Evolutionary conservation across 371 early-diverging fungal genomes (phyloP).

Genomic region (Mucor saturninus): DNA sequence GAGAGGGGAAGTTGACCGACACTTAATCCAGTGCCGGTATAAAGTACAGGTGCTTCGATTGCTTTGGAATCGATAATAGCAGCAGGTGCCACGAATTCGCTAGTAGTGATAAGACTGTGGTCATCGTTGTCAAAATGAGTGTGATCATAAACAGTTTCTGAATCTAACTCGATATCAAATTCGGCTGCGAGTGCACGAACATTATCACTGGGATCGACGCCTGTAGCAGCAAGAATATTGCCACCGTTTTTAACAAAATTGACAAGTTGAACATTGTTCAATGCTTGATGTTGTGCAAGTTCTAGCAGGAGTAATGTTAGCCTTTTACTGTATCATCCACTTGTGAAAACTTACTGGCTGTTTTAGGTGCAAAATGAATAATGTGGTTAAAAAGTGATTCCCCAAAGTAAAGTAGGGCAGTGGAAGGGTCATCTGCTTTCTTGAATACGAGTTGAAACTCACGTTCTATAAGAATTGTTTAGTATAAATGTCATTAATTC

Average conservation of each 20-base stretch:
- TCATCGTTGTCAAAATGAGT: constrained; percentile 51
- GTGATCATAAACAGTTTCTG: constrained; percentile 73
- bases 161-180: constrained; percentile 86
- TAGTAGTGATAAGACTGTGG: constrained; percentile 45
- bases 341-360: constrained; percentile 52
- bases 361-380: constrained; percentile 71
- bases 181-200: constrained; percentile 84
- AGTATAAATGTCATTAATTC: neutral
- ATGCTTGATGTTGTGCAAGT: constrained; percentile 47
- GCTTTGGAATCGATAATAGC: constrained; percentile 37
- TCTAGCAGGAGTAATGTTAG: constrained; percentile 10
- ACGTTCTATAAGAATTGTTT: constrained; percentile 54
- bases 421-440: constrained; percentile 39
- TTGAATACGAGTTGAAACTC: constrained; percentile 63
- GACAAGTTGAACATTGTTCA: constrained; percentile 66
- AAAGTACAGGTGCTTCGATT: constrained; percentile 63
- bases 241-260: constrained; percentile 91
- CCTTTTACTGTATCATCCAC: no score
- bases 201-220: constrained; percentile 64
- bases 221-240: constrained; percentile 82
- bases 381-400: constrained; percentile 71
- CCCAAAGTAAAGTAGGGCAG: constrained; percentile 46
- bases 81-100: constrained; percentile 34
- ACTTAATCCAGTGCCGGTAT: constrained; percentile 78
- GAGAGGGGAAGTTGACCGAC: constrained; percentile 64